A percentile compares a stretch with the other conserved stretches of the same genome.
Conservation (phyloP, 495 filamentous ascomycete genomes). For the Recurvomyces mirabilis region DNA sequence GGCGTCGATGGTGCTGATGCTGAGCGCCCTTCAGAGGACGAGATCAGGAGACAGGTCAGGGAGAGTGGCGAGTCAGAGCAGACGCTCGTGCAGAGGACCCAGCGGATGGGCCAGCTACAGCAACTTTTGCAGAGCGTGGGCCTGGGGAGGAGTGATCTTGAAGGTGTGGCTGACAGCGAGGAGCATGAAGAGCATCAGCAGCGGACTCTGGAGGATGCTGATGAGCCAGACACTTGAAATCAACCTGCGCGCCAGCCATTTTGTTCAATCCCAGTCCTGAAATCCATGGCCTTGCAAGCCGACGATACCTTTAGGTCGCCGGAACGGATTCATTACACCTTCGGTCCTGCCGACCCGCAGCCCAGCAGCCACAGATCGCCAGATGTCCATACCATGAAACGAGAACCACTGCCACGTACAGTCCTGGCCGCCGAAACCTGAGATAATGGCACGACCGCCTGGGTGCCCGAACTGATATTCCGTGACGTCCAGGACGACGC, state of each 20-base stretch:
- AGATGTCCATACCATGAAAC: slow-evolving; percentile 10
- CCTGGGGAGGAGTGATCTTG: slow-evolving; percentile 10
- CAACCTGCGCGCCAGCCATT: neutral
- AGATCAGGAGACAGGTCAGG: slow-evolving; percentile 4
- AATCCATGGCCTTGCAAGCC: slow-evolving; percentile 10
- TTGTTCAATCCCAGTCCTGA: slow-evolving; percentile 13
- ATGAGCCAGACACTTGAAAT: slow-evolving; percentile 4
- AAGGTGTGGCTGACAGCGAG: neutral
- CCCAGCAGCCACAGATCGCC: neutral
- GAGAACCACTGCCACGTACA: slow-evolving; percentile 18
- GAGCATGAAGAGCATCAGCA: neutral
- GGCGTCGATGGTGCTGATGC: neutral
- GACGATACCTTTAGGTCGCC: slow-evolving; percentile 5
- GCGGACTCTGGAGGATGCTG: slow-evolving; percentile 12
- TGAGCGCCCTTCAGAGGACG: slow-evolving; percentile 6
- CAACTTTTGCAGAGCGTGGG: slow-evolving; percentile 14
- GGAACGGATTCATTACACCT: slow-evolving; percentile 2
- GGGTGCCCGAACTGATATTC: slow-evolving; percentile 9
- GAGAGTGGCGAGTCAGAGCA: slow-evolving; percentile 17
- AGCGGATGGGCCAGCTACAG: slow-evolving; percentile 19
- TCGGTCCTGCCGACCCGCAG: slow-evolving; percentile 12
- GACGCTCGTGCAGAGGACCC: slow-evolving; percentile 8
- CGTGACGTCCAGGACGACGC: slow-evolving; percentile 11
- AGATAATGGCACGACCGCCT: slow-evolving; percentile 13
- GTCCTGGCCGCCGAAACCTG: slow-evolving; percentile 8